Percentiles rank a stretch among this genome's conserved stretches.
phyloP scores from a whole-genome alignment of 495 filamentous ascomycete genomes.

The Friedmanniomyces simplex region DNA sequence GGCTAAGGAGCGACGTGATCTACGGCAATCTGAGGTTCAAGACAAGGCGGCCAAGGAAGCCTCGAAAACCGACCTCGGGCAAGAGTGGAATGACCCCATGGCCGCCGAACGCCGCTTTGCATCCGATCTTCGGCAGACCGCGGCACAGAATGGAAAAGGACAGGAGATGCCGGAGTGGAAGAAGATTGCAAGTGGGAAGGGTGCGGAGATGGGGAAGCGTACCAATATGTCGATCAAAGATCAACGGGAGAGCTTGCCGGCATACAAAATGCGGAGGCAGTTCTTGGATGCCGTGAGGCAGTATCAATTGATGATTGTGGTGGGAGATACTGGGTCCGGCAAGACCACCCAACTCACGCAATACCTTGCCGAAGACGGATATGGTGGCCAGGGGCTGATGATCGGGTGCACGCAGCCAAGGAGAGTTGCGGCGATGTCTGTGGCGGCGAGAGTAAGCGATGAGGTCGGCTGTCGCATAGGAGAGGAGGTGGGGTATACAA shows the following conservation, averaged over 20 bases:
- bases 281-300: constrained; percentile 77
- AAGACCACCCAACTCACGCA: constrained; percentile 97
- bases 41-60: constrained; percentile 71
- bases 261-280: constrained; percentile 80
- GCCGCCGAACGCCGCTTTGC: constrained; percentile 81
- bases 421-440: constrained; percentile 93
- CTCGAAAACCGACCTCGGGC: constrained; percentile 69
- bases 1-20: constrained; percentile 82
- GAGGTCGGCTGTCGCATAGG: constrained; percentile 90
- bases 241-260: constrained; percentile 81
- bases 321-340: constrained; percentile 93
- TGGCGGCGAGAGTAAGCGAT: constrained; percentile 92
- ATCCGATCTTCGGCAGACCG: constrained; percentile 57
- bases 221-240: constrained; percentile 92
- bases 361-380: constrained; percentile 87
- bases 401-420: constrained; percentile 97
- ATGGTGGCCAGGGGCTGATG: constrained; percentile 79
- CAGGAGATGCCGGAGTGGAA: constrained; percentile 82
- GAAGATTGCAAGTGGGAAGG: constrained; percentile 67
- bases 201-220: constrained; percentile 65
- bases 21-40: constrained; percentile 79
- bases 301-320: constrained; percentile 90
- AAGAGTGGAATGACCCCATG: constrained; percentile 98
- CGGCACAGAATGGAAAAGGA: constrained; percentile 47
- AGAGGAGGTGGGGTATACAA: constrained; percentile 91